A percentile compares a stretch with the other conserved stretches of the same genome.
Conservation (phyloP, 306 rosid species). For the Trifolium subterraneum region DNA sequence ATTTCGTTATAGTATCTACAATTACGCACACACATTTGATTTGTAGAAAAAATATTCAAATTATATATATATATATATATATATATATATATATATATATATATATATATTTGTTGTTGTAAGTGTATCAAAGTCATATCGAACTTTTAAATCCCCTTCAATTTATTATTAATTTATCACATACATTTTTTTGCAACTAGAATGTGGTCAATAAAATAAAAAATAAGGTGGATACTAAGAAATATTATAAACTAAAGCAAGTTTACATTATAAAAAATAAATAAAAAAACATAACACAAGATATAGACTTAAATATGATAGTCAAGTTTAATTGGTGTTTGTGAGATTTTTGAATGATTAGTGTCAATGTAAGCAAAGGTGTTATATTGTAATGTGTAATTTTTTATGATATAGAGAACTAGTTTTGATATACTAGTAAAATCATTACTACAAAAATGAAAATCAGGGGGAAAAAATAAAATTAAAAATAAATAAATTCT, state of each 20-base stretch:
- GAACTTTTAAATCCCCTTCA: background rate
- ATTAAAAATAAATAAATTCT: no score
- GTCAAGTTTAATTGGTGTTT: constrained; percentile 28
- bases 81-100: no score
- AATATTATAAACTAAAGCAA: background rate
- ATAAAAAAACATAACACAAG: background rate
- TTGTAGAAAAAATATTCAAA: background rate
- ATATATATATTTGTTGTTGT: no score
- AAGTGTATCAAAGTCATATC: background rate
- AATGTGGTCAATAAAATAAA: background rate
- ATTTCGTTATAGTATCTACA: background rate
- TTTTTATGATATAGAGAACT: background rate
- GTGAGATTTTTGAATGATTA: constrained; percentile 10
- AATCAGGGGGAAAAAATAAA: background rate
- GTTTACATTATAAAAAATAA: background rate
- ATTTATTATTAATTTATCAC: background rate
- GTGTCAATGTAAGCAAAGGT: background rate
- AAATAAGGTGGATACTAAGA: background rate
- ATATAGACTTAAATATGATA: constrained; percentile 1
- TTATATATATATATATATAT: background rate
- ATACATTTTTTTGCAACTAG: background rate
- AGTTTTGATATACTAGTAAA: background rate
- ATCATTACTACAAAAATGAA: no score
- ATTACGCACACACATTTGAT: background rate
- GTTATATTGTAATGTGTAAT: background rate